Base-by-base conservation (phyloP, 1,139 yeast species). In the Diutina rugosa region DNA sequence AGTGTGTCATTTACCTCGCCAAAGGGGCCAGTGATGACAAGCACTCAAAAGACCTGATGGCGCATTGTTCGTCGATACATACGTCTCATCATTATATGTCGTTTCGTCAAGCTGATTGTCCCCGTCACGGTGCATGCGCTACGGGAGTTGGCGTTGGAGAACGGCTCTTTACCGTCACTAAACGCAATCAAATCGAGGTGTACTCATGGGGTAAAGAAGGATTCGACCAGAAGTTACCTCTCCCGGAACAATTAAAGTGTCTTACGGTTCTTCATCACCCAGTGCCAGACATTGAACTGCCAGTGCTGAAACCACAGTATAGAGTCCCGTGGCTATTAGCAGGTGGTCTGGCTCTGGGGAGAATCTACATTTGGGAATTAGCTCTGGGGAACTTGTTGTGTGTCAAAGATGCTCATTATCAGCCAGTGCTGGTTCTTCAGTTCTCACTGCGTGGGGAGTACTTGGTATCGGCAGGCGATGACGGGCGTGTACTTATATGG, bases 401-500 rank as follows among this genome's bases (percentile, higher is more conserved):
- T 59, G 93, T 84, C 9, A 82, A 82, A 63, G 93, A 89, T 56
- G 86, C 90, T 0, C 99, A 93, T 71, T 93, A 90, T 69, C 97
- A 91, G 69, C 77, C 79, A 6, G 77, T 90, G 14, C 78, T 85
- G 0, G 76, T 75, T 44, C 67, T 91, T 32, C 75, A 74, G 59
- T 81, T 87, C 62, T 74, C 88, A 2, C 61, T 70, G 18, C 87
- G 90, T 64, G 93, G 93, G 6, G 79, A 82, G 8, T 85, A 80
- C 59, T 65, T 93, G 53, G 76, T 87, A 16, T 79, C 93, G 4
- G 89, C 86, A n/a, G 90, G 96, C 60, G 78, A 77, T 53, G 99
- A 93, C 72, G 82, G 96, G 0, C 76, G 97, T 60, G 79, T 87
- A 38, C 75, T 86, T 47, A 80, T 88, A 9, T 91, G 96, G 95